A percentile compares a stretch with the other conserved stretches of the same genome.
These are phyloP conservation scores for Schoenoplectus tabernaemontani DNA, from an alignment of 202 grass and related monocot genomes.

Conservation along the genomic window DNA sequence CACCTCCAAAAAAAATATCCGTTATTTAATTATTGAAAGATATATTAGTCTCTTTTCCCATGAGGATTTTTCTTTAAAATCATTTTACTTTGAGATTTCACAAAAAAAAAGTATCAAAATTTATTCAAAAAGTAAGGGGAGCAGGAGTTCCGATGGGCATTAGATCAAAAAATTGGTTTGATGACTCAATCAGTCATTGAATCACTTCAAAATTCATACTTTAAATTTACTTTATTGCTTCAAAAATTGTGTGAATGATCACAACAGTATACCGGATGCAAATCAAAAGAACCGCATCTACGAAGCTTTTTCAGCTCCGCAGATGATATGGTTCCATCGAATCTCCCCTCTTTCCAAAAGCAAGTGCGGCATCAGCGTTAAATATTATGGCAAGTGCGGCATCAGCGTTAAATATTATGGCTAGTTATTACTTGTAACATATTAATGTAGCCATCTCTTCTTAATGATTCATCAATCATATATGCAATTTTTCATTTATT, in stretches of 20 bases:
- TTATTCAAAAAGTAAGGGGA: too few relatives aligned
- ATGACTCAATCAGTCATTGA: too few relatives aligned
- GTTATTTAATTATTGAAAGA: slow-evolving; percentile 8
- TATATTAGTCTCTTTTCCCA: neutral
- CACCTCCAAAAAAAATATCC: too few relatives aligned
- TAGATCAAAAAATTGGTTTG: too few relatives aligned
- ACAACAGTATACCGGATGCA: too few relatives aligned
- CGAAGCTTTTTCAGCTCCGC: too few relatives aligned
- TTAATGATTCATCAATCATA: neutral
- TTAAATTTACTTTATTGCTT: too few relatives aligned
- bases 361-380: neutral
- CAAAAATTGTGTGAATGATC: too few relatives aligned
- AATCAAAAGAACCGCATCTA: too few relatives aligned
- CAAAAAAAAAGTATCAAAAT: neutral
- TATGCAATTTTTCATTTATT: neutral
- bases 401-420: neutral
- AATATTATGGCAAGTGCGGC: neutral
- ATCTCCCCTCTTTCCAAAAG: neutral
- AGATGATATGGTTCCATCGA: too few relatives aligned
- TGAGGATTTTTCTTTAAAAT: neutral
- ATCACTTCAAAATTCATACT: too few relatives aligned
- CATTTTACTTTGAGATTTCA: neutral
- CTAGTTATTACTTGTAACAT: neutral
- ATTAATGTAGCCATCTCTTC: neutral
- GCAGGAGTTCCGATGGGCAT: too few relatives aligned